These are phyloP conservation scores for Gamarada debralockiae DNA, from an alignment of 495 filamentous ascomycete species.

Conservation along the genomic window DNA sequence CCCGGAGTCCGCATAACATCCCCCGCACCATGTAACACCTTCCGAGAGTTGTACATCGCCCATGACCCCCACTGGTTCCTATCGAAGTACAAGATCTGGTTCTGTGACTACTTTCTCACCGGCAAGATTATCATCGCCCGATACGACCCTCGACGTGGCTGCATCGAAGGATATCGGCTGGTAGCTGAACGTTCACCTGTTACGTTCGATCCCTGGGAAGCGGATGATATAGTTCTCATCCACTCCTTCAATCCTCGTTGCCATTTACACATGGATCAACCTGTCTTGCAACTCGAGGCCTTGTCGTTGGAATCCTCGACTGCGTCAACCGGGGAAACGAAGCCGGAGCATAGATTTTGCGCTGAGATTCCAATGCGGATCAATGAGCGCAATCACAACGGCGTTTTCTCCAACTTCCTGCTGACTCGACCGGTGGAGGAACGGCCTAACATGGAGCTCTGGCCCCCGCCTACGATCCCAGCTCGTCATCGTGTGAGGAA, in stretches of 20 bases:
- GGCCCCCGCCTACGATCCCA: constrained; percentile 74
- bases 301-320: constrained; percentile 11
- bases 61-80: constrained; percentile 87
- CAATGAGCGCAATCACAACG: constrained; percentile 30
- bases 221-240: constrained; percentile 66
- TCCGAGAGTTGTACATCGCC: constrained; percentile 63
- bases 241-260: constrained; percentile 67
- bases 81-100: constrained; percentile 77
- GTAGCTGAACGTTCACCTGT: constrained; percentile 54
- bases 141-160: constrained; percentile 66
- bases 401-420: constrained; percentile 39
- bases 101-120: constrained; percentile 62
- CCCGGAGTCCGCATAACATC: constrained; percentile 48
- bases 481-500: constrained; percentile 50
- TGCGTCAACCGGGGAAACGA: neutral
- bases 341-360: constrained; percentile 24
- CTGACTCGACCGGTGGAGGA: constrained; percentile 35
- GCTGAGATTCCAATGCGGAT: constrained; percentile 51
- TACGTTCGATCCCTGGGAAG: constrained; percentile 56
- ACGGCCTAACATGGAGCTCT: constrained; percentile 50
- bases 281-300: constrained; percentile 55
- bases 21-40: constrained; percentile 55
- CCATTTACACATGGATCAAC: constrained; percentile 65
- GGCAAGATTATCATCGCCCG: constrained; percentile 70
- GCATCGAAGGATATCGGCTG: constrained; percentile 79